phyloP scores from a whole-genome alignment of 208 protist genomes.

The Trichomonas vaginalis region DNA sequence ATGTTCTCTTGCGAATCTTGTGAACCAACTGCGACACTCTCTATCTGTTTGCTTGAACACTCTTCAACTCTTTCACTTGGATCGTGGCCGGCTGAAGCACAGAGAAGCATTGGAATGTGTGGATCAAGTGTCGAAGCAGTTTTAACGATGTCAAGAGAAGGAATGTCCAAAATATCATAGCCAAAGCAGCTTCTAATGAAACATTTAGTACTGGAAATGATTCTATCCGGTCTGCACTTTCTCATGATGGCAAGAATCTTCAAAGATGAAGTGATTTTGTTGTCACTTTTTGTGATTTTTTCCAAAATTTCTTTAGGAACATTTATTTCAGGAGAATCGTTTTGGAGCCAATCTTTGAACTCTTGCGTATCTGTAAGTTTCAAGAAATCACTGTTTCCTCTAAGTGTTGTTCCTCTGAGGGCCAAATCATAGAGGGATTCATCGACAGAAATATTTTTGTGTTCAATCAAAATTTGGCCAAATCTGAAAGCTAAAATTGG shows the following conservation, averaged over 20 bases:
- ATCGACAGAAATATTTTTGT: background rate
- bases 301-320: slow-evolving; percentile 26
- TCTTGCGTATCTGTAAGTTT: background rate
- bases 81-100: slow-evolving; percentile 71
- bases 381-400: background rate
- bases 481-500: background rate
- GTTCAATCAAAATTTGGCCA: background rate
- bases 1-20: slow-evolving; percentile 66
- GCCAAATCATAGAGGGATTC: background rate
- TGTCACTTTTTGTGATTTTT: background rate
- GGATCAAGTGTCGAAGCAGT: slow-evolving; percentile 33
- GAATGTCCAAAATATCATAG: background rate
- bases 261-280: background rate
- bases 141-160: slow-evolving; percentile 29
- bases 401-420: background rate
- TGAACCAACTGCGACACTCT: slow-evolving; percentile 77
- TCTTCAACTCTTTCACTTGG: slow-evolving; percentile 63
- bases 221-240: slow-evolving; percentile 44
- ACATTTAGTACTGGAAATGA: slow-evolving; percentile 25
- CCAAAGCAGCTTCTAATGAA: slow-evolving; percentile 48
- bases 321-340: slow-evolving; percentile 71
- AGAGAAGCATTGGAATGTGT: slow-evolving; percentile 57
- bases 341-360: slow-evolving; percentile 30
- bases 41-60: slow-evolving; percentile 40
- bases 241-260: background rate